Percentiles rank a stretch among this genome's conserved stretches.
Conservation (phyloP, 768 basidiomycete species). For the Collybia nuda region DNA sequence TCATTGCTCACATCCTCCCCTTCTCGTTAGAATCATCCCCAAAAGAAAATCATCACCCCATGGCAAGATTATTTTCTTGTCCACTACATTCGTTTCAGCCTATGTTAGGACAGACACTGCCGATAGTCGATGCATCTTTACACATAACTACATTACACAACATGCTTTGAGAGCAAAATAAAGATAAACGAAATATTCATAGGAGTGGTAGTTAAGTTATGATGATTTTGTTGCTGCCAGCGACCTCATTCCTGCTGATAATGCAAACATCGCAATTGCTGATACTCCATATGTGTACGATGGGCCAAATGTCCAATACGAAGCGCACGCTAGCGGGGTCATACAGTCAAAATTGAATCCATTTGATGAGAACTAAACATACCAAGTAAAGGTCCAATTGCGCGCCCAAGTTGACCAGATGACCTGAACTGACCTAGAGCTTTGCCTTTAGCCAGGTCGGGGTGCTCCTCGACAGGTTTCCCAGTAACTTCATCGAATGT, state of each 20-base stretch:
- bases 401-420: slow-evolving; percentile 92
- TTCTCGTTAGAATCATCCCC: not conserved
- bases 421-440: slow-evolving; percentile 87
- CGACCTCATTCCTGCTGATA: slow-evolving; percentile 58
- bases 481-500: slow-evolving; percentile 54
- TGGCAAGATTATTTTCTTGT: too few relatives aligned
- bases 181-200: slow-evolving; percentile 5
- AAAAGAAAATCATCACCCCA: not conserved
- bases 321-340: slow-evolving; percentile 64
- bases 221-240: slow-evolving; percentile 37
- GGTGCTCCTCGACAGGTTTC: slow-evolving; percentile 54
- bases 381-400: slow-evolving; percentile 91
- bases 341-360: slow-evolving; percentile 18
- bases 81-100: too few relatives aligned
- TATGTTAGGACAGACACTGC: not conserved
- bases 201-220: slow-evolving; percentile 16
- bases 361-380: slow-evolving; percentile 20
- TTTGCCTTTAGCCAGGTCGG: slow-evolving; percentile 77
- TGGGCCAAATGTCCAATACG: slow-evolving; percentile 88
- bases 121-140: slow-evolving; percentile 2
- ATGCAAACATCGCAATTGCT: slow-evolving; percentile 61
- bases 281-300: slow-evolving; percentile 69
- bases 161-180: slow-evolving; percentile 13
- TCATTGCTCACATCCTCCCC: not conserved
- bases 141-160: slow-evolving; percentile 10